phyloP scores from a whole-genome alignment of 2,329 filamentous ascomycete genomes.

The Pseudogymnoascus sp. region DNA sequence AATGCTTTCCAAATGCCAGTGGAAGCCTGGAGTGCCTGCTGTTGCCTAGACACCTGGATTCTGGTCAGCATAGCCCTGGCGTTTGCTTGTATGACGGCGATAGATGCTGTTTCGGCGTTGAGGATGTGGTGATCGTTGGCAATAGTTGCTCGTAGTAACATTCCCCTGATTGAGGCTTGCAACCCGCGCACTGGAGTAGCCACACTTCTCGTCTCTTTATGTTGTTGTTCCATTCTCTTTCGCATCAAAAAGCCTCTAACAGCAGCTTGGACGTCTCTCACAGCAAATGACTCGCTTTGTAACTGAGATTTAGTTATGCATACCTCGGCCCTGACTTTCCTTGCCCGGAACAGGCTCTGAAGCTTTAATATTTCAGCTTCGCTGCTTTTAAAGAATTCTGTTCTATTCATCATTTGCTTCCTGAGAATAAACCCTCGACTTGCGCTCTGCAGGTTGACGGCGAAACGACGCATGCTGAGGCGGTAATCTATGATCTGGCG shows the following conservation, averaged over 20 bases:
- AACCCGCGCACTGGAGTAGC: slow-evolving; percentile 47
- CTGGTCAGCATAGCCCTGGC: slow-evolving; percentile 55
- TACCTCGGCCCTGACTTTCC: slow-evolving; percentile 53
- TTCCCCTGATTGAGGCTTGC: slow-evolving; percentile 61
- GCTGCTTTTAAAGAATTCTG: slow-evolving; percentile 60
- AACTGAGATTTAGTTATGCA: slow-evolving; percentile 50
- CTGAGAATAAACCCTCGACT: slow-evolving; percentile 70
- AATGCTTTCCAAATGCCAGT: slow-evolving; percentile 43
- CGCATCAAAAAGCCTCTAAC: slow-evolving; percentile 61
- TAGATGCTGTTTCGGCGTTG: slow-evolving; percentile 36
- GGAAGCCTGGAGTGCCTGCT: slow-evolving; percentile 43
- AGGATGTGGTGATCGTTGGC: slow-evolving; percentile 34
- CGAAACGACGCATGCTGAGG: slow-evolving; percentile 73
- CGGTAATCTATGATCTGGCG: slow-evolving; percentile 77
- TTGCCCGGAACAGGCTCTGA: slow-evolving; percentile 71
- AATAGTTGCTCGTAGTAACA: slow-evolving; percentile 49
- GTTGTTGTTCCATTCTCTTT: slow-evolving; percentile 41
- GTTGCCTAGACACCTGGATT: slow-evolving; percentile 43
- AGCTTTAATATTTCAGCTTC: slow-evolving; percentile 68
- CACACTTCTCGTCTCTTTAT: slow-evolving; percentile 42
- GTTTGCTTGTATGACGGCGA: slow-evolving; percentile 56
- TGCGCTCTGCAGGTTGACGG: slow-evolving; percentile 69
- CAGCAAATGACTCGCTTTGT: slow-evolving; percentile 51
- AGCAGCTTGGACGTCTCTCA: slow-evolving; percentile 56
- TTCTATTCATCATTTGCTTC: slow-evolving; percentile 50